Evolutionary conservation across 352 stramenopile species (phyloP).

Genomic region (Phytophthora citricola): DNA sequence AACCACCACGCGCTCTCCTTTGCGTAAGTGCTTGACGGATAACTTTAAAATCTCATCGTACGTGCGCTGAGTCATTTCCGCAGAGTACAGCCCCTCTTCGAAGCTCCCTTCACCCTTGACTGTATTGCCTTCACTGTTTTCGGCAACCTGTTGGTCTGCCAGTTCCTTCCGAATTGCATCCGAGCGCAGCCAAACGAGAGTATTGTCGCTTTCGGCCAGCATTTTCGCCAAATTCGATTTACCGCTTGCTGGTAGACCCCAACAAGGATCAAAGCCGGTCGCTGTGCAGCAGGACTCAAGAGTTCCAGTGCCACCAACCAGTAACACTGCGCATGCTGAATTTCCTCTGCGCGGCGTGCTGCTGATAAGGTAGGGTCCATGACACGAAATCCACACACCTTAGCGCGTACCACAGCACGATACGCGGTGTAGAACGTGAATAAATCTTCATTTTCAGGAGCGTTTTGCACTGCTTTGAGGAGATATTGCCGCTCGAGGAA

Average conservation of each 20-base stretch:
- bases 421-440: constrained; percentile 74
- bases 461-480: constrained; percentile 51
- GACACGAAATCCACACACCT: constrained; percentile 72
- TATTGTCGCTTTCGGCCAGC: constrained; percentile 53
- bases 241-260: constrained; percentile 65
- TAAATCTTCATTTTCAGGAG: constrained; percentile 53
- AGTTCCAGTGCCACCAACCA: constrained; percentile 74
- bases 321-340: constrained; percentile 58
- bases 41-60: constrained; percentile 69
- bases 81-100: constrained; percentile 68
- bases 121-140: constrained; percentile 13
- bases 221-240: constrained; percentile 70
- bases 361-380: constrained; percentile 55
- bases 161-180: constrained; percentile 77
- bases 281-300: constrained; percentile 45
- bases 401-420: constrained; percentile 71
- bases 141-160: constrained; percentile 17
- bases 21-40: constrained; percentile 40
- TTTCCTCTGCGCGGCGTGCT: constrained; percentile 42
- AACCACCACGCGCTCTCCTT: constrained; percentile 63
- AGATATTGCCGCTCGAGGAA: constrained; percentile 66
- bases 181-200: constrained; percentile 60
- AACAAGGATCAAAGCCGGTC: constrained; percentile 64
- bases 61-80: constrained; percentile 61
- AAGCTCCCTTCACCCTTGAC: constrained; percentile 37